phyloP scores from a whole-genome alignment of 2,329 filamentous ascomycete genomes.

The Colletotrichum paranaense region DNA sequence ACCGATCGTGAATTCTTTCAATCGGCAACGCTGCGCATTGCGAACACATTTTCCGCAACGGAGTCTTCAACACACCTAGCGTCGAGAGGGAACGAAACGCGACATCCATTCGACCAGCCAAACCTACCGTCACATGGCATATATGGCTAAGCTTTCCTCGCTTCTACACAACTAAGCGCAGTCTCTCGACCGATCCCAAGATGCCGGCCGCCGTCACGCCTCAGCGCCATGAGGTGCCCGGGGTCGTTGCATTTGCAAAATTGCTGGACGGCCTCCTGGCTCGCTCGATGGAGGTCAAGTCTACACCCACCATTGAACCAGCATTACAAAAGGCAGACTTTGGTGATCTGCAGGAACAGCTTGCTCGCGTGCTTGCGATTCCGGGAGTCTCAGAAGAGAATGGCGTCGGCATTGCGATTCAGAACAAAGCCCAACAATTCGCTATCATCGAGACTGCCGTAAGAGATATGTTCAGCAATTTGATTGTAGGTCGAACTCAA shows the following conservation, averaged over 20 bases:
- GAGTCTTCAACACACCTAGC: background rate
- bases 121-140: conserved; percentile 1
- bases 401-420: conserved; percentile 49
- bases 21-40: background rate
- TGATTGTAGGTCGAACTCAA: conserved; percentile 70
- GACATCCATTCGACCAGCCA: background rate
- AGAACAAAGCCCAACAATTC: conserved; percentile 62
- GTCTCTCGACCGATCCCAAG: conserved; percentile 36
- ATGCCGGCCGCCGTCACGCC: conserved; percentile 62
- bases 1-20: conserved; percentile 12
- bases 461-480: conserved; percentile 81
- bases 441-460: conserved; percentile 86
- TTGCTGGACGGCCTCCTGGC: conserved; percentile 69
- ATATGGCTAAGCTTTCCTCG: background rate
- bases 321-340: conserved; percentile 78
- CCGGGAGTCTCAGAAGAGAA: conserved; percentile 32
- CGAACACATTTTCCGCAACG: background rate
- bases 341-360: conserved; percentile 57
- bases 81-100: background rate
- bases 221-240: conserved; percentile 60
- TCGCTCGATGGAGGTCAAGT: conserved; percentile 70
- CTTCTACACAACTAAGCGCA: background rate
- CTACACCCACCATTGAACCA: conserved; percentile 74
- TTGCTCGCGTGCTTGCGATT: conserved; percentile 49
- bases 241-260: conserved; percentile 63